phyloP scores from a whole-genome alignment of 768 basidiomycete species.

The Gloeostereum incarnatum region DNA sequence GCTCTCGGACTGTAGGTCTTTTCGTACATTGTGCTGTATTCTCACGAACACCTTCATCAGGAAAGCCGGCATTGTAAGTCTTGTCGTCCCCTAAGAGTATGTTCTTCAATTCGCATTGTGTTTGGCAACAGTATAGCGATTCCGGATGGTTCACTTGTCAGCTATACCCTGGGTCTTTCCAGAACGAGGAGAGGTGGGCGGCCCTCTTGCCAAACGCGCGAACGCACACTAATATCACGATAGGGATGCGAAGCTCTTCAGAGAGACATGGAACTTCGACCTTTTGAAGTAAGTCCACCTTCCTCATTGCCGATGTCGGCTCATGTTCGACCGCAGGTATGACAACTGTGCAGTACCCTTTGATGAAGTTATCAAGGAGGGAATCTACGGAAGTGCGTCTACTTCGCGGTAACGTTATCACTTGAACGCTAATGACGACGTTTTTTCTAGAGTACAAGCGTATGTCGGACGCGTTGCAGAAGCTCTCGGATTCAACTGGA shows the following conservation, averaged over 20 bases:
- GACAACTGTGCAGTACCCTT: slow-evolving; percentile 60
- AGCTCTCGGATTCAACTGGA: slow-evolving; percentile 35
- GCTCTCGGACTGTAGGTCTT: slow-evolving; percentile 42
- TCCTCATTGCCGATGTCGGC: neutral
- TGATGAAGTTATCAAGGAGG: slow-evolving; percentile 44
- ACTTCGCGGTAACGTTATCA: neutral
- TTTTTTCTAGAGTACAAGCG: slow-evolving; percentile 38
- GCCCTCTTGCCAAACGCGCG: neutral
- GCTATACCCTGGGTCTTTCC: slow-evolving; percentile 55
- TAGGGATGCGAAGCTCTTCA: slow-evolving; percentile 50
- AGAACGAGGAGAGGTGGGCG: slow-evolving; percentile 47
- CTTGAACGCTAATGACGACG: slow-evolving; percentile 1
- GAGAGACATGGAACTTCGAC: slow-evolving; percentile 55
- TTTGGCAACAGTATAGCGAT: slow-evolving; percentile 44
- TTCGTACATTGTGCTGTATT: neutral
- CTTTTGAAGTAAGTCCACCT: slow-evolving; percentile 40
- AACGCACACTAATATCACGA: neutral
- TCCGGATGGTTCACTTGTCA: slow-evolving; percentile 64
- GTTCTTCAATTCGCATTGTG: neutral
- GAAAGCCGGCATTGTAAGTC: slow-evolving; percentile 52
- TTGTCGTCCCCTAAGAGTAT: neutral
- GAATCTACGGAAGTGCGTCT: slow-evolving; percentile 43
- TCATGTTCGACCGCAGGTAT: slow-evolving; percentile 26
- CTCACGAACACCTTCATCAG: slow-evolving; percentile 16
- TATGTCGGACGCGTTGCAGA: slow-evolving; percentile 50